Percentiles rank a stretch among this genome's conserved stretches.
Evolutionary conservation across 2,329 filamentous ascomycete species (phyloP).

Genomic region (Grosmannia huntii): DNA sequence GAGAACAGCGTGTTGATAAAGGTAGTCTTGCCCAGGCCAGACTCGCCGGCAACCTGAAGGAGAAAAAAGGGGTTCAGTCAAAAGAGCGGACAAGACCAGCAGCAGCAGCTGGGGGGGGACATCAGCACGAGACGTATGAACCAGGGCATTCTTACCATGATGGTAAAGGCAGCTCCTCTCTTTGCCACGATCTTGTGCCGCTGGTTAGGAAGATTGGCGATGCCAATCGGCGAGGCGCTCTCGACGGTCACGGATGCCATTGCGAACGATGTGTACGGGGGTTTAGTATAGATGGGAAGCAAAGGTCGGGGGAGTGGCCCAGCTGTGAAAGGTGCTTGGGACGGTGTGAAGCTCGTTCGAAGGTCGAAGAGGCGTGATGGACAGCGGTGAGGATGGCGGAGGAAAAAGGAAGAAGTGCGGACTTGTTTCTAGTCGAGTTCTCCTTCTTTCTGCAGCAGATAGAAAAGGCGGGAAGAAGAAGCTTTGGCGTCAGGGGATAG

Average conservation of each 20-base stretch:
- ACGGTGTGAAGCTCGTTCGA: neutral
- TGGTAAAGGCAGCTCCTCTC: constrained; percentile 95
- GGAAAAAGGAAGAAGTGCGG: neutral
- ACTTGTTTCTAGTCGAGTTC: constrained; percentile 6
- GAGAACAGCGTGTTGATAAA: constrained; percentile 99
- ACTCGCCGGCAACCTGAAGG: constrained; percentile 85
- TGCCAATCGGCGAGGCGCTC: constrained; percentile 57
- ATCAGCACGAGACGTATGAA: constrained; percentile 15
- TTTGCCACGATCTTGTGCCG: constrained; percentile 63
- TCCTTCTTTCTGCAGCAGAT: constrained; percentile 5
- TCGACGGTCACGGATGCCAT: constrained; percentile 48
- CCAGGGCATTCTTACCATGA: constrained; percentile 59
- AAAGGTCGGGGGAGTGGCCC: neutral
- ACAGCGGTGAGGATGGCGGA: constrained; percentile 1
- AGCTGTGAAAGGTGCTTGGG: neutral
- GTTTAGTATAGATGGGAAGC: neutral
- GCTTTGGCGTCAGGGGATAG: constrained; percentile 12
- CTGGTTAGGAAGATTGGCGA: constrained; percentile 63
- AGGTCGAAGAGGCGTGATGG: neutral
- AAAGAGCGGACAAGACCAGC: neutral
- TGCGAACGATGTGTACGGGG: constrained; percentile 11
- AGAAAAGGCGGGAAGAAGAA: constrained; percentile 12
- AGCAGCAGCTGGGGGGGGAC: neutral
- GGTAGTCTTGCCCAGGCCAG: constrained; percentile 95
- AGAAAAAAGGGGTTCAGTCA: constrained; percentile 4